A percentile compares a stretch with the other conserved stretches of the same genome.
Conservation (phyloP, 495 filamentous ascomycete genomes). For the Aspergillus heteromorphus region DNA sequence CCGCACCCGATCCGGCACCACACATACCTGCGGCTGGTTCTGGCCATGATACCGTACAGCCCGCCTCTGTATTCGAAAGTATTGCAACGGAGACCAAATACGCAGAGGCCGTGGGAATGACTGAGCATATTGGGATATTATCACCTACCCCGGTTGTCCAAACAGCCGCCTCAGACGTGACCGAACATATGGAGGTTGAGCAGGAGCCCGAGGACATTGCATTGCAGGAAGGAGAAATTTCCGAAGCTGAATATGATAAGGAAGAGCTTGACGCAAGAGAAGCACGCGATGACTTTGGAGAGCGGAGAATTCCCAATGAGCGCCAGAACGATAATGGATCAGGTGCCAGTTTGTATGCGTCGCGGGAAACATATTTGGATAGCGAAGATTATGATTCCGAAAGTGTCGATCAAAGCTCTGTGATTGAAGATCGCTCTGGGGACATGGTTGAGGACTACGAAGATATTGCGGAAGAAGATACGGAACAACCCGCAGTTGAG, state of each 20-base stretch:
- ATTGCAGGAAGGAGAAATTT: background rate
- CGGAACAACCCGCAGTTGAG: background rate
- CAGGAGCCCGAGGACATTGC: background rate
- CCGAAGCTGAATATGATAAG: constrained; percentile 1
- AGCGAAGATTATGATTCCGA: background rate
- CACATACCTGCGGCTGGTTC: background rate
- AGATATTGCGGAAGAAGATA: constrained; percentile 1
- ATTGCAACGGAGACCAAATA: background rate
- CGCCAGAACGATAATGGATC: background rate
- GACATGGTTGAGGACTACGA: background rate
- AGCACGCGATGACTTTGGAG: background rate
- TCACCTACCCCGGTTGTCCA: background rate
- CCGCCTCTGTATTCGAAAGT: background rate
- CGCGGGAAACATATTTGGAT: background rate
- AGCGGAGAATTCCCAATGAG: background rate
- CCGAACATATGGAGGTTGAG: background rate
- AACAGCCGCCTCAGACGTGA: background rate
- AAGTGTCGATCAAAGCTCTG: background rate
- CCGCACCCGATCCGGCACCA: background rate
- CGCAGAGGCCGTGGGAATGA: background rate
- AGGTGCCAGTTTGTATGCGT: background rate
- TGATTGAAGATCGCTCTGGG: background rate
- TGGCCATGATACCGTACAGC: background rate
- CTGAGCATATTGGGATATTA: background rate
- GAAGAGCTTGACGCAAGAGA: background rate